Evolutionary conservation across 441 rosid genomes (phyloP).

Genomic region (Adansonia rubrostipa): DNA sequence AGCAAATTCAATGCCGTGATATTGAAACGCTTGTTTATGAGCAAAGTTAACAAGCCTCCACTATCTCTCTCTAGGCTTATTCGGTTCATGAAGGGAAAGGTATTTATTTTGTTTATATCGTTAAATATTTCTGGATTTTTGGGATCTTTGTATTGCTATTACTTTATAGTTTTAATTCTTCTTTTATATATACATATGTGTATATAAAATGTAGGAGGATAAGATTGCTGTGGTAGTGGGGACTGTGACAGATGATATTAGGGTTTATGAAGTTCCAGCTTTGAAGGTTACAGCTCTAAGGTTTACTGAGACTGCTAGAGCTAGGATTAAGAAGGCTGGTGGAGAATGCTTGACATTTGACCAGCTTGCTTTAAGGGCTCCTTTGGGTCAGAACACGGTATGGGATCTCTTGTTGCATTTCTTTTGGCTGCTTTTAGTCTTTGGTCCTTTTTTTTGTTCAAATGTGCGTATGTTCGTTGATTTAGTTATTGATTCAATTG

Average conservation of each 20-base stretch:
- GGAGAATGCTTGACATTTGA: slow-evolving; percentile 97
- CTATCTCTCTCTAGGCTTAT: slow-evolving; percentile 79
- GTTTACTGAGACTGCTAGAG: slow-evolving; percentile 88
- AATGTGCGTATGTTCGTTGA: neutral
- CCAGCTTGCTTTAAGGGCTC: slow-evolving; percentile 86
- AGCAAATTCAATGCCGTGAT: slow-evolving; percentile 94
- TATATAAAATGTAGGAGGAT: slow-evolving; percentile 49
- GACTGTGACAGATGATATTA: slow-evolving; percentile 77
- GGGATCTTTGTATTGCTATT: neutral
- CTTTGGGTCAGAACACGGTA: slow-evolving; percentile 97
- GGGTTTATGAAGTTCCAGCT: slow-evolving; percentile 82
- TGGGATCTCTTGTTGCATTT: neutral
- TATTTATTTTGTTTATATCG: neutral
- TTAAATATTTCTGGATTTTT: neutral
- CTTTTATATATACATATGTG: neutral
- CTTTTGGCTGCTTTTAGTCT: neutral
- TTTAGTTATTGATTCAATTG: neutral
- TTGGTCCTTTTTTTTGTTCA: neutral
- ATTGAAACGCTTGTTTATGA: slow-evolving; percentile 90
- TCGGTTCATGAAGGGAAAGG: slow-evolving; percentile 69
- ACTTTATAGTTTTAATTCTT: neutral
- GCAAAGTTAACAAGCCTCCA: slow-evolving; percentile 88
- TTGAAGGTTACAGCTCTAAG: slow-evolving; percentile 83
- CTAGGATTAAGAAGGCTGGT: slow-evolving; percentile 90
- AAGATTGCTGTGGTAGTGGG: slow-evolving; percentile 90